Percentiles rank a stretch among this genome's conserved stretches.
phyloP scores from a whole-genome alignment of 2,329 filamentous ascomycete genomes.

The Colletotrichum sp. region DNA sequence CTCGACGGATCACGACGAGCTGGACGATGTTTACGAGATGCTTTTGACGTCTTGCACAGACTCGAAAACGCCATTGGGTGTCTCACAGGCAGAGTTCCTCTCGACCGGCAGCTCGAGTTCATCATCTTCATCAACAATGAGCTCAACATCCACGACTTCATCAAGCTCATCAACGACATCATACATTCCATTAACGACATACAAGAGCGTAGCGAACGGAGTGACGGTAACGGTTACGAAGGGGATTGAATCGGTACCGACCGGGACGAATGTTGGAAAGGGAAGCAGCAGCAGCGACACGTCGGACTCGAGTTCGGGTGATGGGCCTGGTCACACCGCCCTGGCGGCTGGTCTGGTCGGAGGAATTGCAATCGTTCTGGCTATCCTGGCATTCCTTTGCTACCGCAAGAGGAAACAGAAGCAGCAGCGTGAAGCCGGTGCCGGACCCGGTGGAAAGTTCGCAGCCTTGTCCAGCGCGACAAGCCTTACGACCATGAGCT shows the following conservation, averaged over 20 bases:
- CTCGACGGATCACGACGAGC: conserved; percentile 35
- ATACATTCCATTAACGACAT: neutral
- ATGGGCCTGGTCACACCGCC: neutral
- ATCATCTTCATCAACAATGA: neutral
- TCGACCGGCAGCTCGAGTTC: neutral
- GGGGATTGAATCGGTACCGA: neutral
- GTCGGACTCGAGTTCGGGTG: neutral
- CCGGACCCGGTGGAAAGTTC: conserved; percentile 6
- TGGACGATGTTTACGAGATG: conserved; percentile 47
- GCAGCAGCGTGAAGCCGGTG: neutral
- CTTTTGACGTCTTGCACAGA: conserved; percentile 48
- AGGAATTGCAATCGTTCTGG: neutral
- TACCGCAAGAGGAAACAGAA: conserved; percentile 4
- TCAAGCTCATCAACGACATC: neutral
- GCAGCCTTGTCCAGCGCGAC: conserved; percentile 14
- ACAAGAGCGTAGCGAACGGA: conserved; percentile 13
- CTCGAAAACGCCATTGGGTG: conserved; percentile 47
- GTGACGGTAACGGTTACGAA: conserved; percentile 15
- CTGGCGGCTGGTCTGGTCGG: conserved; percentile 2
- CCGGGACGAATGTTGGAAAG: neutral
- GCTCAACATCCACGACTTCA: neutral
- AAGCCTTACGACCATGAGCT: conserved; percentile 16
- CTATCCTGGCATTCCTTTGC: conserved; percentile 1
- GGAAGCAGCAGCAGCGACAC: neutral
- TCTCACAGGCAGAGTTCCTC: conserved; percentile 49